A percentile compares a stretch with the other conserved stretches of the same genome.
phyloP scores from a whole-genome alignment of 2,329 filamentous ascomycete species.

The Epichloe hybrida region DNA sequence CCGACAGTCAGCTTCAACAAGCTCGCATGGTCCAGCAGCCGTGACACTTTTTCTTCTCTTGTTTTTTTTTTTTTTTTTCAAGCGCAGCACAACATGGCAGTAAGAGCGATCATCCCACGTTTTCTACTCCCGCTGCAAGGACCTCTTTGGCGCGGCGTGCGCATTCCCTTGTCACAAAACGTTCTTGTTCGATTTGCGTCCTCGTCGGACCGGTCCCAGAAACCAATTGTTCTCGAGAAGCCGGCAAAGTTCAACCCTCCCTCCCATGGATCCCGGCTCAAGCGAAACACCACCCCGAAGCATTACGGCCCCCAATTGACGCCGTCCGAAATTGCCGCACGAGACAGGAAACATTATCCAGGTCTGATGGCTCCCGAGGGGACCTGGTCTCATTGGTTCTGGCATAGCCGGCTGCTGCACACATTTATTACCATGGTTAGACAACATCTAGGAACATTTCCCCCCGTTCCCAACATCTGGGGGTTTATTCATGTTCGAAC shows the following conservation, averaged over 20 bases:
- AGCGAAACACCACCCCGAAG: conserved; percentile 38
- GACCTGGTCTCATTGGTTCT: conserved; percentile 72
- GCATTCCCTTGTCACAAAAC: conserved; percentile 22
- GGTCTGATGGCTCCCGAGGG: conserved; percentile 78
- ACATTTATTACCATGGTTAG: conserved; percentile 70
- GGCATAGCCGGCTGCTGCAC: conserved; percentile 66
- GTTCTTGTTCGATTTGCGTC: conserved; percentile 23
- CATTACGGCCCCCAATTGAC: conserved; percentile 65
- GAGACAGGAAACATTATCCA: conserved; percentile 64
- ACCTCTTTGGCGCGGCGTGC: conserved; percentile 37
- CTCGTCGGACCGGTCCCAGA: conserved; percentile 21
- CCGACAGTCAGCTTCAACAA: neutral
- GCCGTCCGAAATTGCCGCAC: conserved; percentile 49
- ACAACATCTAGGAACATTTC: conserved; percentile 1
- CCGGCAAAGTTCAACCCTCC: conserved; percentile 84
- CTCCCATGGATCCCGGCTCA: conserved; percentile 65
- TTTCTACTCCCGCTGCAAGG: conserved; percentile 54
- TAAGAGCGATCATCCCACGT: conserved; percentile 43
- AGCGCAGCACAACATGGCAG: conserved; percentile 24
- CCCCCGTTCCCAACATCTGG: neutral
- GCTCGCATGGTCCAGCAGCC: neutral
- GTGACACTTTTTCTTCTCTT: neutral
- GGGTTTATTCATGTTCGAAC: neutral
- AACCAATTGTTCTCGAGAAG: conserved; percentile 65
- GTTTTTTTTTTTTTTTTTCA: neutral